A percentile compares a stretch with the other conserved stretches of the same genome.
Conservation (phyloP, 208 protist genomes). For the Porcisia hertigi region DNA sequence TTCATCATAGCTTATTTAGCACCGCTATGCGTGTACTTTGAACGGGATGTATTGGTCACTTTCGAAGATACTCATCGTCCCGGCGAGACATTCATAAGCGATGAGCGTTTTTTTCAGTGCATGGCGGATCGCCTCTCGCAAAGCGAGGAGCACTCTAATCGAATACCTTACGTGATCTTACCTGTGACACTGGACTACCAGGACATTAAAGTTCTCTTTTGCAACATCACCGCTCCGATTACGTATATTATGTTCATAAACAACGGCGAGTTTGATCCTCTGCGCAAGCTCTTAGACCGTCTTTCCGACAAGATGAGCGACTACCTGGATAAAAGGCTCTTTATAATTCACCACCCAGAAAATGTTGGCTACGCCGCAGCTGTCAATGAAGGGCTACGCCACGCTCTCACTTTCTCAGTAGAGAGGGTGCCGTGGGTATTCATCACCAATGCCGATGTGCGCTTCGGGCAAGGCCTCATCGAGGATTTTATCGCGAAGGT, state of each 20-base stretch:
- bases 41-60: not conserved
- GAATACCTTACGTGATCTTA: slow-evolving; percentile 35
- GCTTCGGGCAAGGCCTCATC: slow-evolving; percentile 23
- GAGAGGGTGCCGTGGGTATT: slow-evolving; percentile 41
- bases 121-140: slow-evolving; percentile 23
- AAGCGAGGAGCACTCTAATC: slow-evolving; percentile 3
- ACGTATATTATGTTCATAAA: slow-evolving; percentile 43
- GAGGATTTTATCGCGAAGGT: slow-evolving; percentile 18
- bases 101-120: slow-evolving; percentile 29
- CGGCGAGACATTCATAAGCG: slow-evolving; percentile 23
- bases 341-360: slow-evolving; percentile 29
- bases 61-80: slow-evolving; percentile 18
- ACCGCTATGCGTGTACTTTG: slow-evolving; percentile 7
- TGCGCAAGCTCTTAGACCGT: slow-evolving; percentile 18
- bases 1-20: slow-evolving; percentile 11
- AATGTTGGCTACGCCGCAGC: slow-evolving; percentile 33
- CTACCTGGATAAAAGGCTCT: slow-evolving; percentile 16
- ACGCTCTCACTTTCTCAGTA: slow-evolving; percentile 22
- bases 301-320: not conserved
- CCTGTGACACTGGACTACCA: slow-evolving; percentile 42
- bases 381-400: slow-evolving; percentile 37
- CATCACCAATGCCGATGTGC: slow-evolving; percentile 42
- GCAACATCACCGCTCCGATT: slow-evolving; percentile 35
- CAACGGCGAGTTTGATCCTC: slow-evolving; percentile 28
- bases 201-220: slow-evolving; percentile 43